Percentiles rank a stretch among this genome's conserved stretches.
Conservation (phyloP, 352 stramenopile species). For the Phytopythium kandeliae region DNA sequence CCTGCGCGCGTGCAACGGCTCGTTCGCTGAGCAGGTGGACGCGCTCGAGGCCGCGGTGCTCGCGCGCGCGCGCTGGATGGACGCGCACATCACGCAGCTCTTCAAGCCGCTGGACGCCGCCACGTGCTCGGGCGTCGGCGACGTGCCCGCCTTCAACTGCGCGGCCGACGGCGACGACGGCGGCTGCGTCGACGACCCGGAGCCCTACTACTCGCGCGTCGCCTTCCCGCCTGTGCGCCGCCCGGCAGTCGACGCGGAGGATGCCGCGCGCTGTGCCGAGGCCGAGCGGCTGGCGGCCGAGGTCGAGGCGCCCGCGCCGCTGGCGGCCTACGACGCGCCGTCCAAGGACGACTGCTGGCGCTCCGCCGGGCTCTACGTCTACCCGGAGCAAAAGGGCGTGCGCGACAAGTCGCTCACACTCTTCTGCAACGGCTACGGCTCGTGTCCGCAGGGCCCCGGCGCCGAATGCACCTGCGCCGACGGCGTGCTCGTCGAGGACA, state of each 20-base stretch:
- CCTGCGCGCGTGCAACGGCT: slow-evolving; percentile 46
- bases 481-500: slow-evolving; percentile 32
- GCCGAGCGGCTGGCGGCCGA: slow-evolving; percentile 9
- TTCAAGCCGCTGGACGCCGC: slow-evolving; percentile 55
- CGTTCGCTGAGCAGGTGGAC: slow-evolving; percentile 45
- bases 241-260: slow-evolving; percentile 10
- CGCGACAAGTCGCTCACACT: slow-evolving; percentile 50
- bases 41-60: slow-evolving; percentile 41
- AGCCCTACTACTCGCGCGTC: slow-evolving; percentile 58
- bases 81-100: slow-evolving; percentile 53
- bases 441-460: slow-evolving; percentile 43
- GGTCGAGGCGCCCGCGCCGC: slow-evolving; percentile 5
- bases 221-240: slow-evolving; percentile 48
- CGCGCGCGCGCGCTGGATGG: slow-evolving; percentile 62
- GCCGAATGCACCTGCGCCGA: slow-evolving; percentile 50
- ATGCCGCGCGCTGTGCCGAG: neutral
- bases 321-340: slow-evolving; percentile 27
- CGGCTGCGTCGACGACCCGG: slow-evolving; percentile 46
- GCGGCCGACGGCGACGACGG: slow-evolving; percentile 47
- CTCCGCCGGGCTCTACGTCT: slow-evolving; percentile 47
- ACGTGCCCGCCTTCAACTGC: slow-evolving; percentile 68
- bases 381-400: slow-evolving; percentile 53
- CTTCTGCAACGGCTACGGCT: slow-evolving; percentile 66
- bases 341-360: slow-evolving; percentile 76
- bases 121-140: slow-evolving; percentile 56